Conservation (phyloP, 2,329 filamentous ascomycete species). For the Pezicula rhizophila region DNA sequence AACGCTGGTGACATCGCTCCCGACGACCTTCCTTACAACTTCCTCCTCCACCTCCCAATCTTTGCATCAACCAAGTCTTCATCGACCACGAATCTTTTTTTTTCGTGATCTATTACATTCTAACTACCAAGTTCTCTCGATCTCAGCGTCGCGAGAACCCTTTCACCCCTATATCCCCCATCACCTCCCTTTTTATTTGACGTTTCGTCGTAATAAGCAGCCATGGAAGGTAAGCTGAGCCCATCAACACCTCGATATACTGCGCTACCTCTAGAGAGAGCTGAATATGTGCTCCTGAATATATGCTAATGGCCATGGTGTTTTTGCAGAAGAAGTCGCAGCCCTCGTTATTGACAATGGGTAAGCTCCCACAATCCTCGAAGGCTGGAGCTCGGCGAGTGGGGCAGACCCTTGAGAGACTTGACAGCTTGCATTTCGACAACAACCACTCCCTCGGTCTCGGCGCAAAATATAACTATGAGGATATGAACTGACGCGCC, state of each 20-base stretch:
- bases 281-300: constrained; percentile 10
- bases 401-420: constrained; percentile 17
- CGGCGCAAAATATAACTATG: constrained; percentile 5
- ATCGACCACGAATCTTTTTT: constrained; percentile 23
- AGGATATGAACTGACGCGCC: constrained; percentile 16
- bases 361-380: constrained; percentile 60
- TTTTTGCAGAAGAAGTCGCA: constrained; percentile 90
- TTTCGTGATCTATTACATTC: constrained; percentile 22
- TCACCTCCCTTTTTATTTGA: constrained; percentile 24
- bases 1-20: constrained; percentile 5
- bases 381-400: constrained; percentile 13
- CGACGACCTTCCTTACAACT: constrained; percentile 1
- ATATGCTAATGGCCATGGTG: constrained; percentile 19
- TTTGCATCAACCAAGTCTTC: constrained; percentile 13
- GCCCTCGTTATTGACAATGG: constrained; percentile 99
- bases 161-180: constrained; percentile 23
- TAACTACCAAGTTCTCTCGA: constrained; percentile 14
- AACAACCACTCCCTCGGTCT: constrained; percentile 3
- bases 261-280: constrained; percentile 11
- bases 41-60: constrained; percentile 10
- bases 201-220: constrained; percentile 28
- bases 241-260: constrained; percentile 3
- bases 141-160: constrained; percentile 21
- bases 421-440: constrained; percentile 1
- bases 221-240: constrained; percentile 33